A percentile compares a stretch with the other conserved stretches of the same genome.
Conservation (phyloP, 495 filamentous ascomycete species). For the Xylaria sp. region DNA sequence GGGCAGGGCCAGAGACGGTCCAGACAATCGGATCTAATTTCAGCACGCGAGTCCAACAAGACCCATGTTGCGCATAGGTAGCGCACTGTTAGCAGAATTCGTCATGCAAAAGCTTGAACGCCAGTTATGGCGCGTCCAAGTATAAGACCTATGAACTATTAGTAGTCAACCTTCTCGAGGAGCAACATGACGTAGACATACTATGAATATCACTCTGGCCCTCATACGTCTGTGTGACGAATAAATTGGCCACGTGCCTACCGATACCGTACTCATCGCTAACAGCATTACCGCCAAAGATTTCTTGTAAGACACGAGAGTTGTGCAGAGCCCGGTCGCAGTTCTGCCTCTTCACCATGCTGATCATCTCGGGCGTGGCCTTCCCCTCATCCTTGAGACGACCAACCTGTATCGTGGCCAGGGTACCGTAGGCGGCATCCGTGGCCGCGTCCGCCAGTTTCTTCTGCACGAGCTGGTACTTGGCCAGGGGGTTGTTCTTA, state of each 20-base stretch:
- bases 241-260: slow-evolving; percentile 93
- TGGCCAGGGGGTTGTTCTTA: slow-evolving; percentile 93
- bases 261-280: slow-evolving; percentile 96
- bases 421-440: slow-evolving; percentile 85
- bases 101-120: slow-evolving; percentile 63
- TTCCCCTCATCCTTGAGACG: slow-evolving; percentile 91
- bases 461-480: slow-evolving; percentile 98
- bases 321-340: slow-evolving; percentile 88
- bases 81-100: background rate
- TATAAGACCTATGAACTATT: slow-evolving; percentile 57
- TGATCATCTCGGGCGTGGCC: slow-evolving; percentile 94
- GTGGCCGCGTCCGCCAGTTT: slow-evolving; percentile 93
- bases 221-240: slow-evolving; percentile 97
- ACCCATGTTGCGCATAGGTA: background rate
- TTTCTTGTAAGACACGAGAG: slow-evolving; percentile 83
- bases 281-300: slow-evolving; percentile 96
- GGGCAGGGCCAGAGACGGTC: background rate
- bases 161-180: slow-evolving; percentile 23
- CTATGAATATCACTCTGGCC: slow-evolving; percentile 96
- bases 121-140: slow-evolving; percentile 69
- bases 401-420: slow-evolving; percentile 89
- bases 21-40: background rate
- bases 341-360: slow-evolving; percentile 97
- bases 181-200: slow-evolving; percentile 53
- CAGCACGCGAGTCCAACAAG: background rate